Evolutionary conservation across 1,284 basidiomycete genomes (phyloP).

Genomic region (Polyporus tsugae): DNA sequence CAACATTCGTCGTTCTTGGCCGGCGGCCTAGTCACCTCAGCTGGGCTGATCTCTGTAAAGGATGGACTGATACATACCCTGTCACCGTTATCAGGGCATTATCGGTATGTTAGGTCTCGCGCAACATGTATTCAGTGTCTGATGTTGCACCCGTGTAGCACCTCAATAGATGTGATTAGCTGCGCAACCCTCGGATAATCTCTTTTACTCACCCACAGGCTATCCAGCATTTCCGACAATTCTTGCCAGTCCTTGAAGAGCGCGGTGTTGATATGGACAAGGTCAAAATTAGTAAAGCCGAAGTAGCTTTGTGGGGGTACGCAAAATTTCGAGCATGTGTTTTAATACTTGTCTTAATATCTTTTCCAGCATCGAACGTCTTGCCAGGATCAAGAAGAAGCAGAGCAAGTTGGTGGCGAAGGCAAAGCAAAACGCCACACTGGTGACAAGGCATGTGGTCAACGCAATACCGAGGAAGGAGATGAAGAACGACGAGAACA

Average conservation of each 20-base stretch:
- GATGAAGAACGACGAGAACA: neutral
- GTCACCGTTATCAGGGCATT: conserved; percentile 76
- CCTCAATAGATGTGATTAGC: conserved; percentile 25
- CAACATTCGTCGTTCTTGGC: conserved; percentile 76
- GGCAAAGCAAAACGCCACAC: conserved; percentile 40
- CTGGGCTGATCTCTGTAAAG: conserved; percentile 74
- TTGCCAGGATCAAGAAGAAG: conserved; percentile 54
- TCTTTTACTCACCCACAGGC: neutral
- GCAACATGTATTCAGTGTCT: neutral
- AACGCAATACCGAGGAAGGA: conserved; percentile 1
- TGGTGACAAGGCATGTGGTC: conserved; percentile 11
- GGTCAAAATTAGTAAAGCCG: conserved; percentile 68
- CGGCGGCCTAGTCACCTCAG: conserved; percentile 69
- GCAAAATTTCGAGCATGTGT: conserved; percentile 18
- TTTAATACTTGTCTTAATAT: neutral
- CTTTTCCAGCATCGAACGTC: conserved; percentile 53
- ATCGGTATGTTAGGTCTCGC: conserved; percentile 49
- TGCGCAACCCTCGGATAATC: neutral
- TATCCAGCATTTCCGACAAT: conserved; percentile 69
- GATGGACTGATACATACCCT: conserved; percentile 70
- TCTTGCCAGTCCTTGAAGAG: conserved; percentile 62
- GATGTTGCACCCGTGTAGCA: conserved; percentile 4
- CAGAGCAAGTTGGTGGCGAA: conserved; percentile 40
- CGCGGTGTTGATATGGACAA: conserved; percentile 70
- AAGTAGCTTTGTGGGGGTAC: conserved; percentile 63